Conservation (phyloP, 805 yeast species). For the Groenewaldozyma tartarivorans region DNA sequence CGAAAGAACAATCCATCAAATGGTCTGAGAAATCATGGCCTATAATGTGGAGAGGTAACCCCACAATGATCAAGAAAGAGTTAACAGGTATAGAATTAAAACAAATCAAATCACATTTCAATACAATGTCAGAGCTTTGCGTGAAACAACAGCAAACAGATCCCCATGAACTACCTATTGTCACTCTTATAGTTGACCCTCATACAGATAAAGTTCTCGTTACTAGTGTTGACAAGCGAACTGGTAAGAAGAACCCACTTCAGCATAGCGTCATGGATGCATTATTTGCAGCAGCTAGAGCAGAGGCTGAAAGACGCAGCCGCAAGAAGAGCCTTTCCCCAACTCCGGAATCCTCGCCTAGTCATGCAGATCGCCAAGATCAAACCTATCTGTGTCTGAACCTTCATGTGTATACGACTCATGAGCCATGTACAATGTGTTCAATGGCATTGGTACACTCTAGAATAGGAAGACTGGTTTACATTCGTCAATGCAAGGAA, state of each 20-base stretch:
- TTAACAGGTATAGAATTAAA: slow-evolving; percentile 38
- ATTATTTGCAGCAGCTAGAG: slow-evolving; percentile 51
- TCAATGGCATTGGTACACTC: slow-evolving; percentile 94
- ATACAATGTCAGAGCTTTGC: slow-evolving; percentile 22
- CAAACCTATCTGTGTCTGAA: slow-evolving; percentile 60
- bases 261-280: slow-evolving; percentile 72
- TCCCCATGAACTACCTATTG: slow-evolving; percentile 34
- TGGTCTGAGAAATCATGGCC: slow-evolving; percentile 80
- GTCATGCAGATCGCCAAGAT: slow-evolving; percentile 5
- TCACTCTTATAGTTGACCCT: slow-evolving; percentile 59
- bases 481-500: slow-evolving; percentile 36
- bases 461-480: slow-evolving; percentile 60
- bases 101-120: slow-evolving; percentile 30
- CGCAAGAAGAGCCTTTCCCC: slow-evolving; percentile 4
- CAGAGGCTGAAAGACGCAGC: slow-evolving; percentile 37
- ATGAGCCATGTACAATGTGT: slow-evolving; percentile 97
- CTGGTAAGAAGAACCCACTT: slow-evolving; percentile 37
- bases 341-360: background rate
- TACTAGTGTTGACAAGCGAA: slow-evolving; percentile 33
- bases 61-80: slow-evolving; percentile 38
- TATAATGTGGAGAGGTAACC: slow-evolving; percentile 87
- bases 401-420: slow-evolving; percentile 74
- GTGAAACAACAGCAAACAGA: slow-evolving; percentile 10
- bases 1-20: slow-evolving; percentile 50
- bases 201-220: slow-evolving; percentile 32